Evolutionary conservation across 371 early-diverging fungal species (phyloP).

Genomic region (Mortierella sp.): DNA sequence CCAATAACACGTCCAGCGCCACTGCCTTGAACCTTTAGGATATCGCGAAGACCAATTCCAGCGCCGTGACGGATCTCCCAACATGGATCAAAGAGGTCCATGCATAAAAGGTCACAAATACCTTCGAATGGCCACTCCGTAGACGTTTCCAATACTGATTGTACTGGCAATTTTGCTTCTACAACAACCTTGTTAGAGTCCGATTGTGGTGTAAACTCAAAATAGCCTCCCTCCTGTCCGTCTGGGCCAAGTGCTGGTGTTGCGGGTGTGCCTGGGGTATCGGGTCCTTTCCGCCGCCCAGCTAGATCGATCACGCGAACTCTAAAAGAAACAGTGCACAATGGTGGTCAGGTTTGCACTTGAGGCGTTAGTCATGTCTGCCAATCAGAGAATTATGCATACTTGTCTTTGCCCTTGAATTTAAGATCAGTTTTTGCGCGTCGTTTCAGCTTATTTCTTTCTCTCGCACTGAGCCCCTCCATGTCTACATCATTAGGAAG

Average conservation of each 20-base stretch:
- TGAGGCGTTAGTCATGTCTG: neutral
- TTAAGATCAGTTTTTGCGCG: slow-evolving; percentile 88
- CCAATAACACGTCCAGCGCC: slow-evolving; percentile 82
- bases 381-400: slow-evolving; percentile 12
- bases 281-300: slow-evolving; percentile 42
- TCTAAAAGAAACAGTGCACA: slow-evolving; percentile 14
- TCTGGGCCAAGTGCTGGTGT: slow-evolving; percentile 63
- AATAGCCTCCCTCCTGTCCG: slow-evolving; percentile 61
- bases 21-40: slow-evolving; percentile 89
- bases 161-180: slow-evolving; percentile 71
- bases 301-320: slow-evolving; percentile 59
- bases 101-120: slow-evolving; percentile 88
- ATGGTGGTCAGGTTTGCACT: neutral
- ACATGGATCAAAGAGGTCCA: slow-evolving; percentile 91
- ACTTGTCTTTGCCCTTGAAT: slow-evolving; percentile 82
- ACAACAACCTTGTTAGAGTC: slow-evolving; percentile 80
- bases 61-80: slow-evolving; percentile 99
- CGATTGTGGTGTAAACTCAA: slow-evolving; percentile 78
- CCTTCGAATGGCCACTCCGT: slow-evolving; percentile 94
- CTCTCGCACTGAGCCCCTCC: slow-evolving; percentile 92
- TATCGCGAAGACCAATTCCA: slow-evolving; percentile 91
- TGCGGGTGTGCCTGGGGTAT: slow-evolving; percentile 58
- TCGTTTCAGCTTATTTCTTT: slow-evolving; percentile 90
- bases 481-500: slow-evolving; percentile 66
- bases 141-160: slow-evolving; percentile 60